Evolutionary conservation across 129 eudicot species (phyloP), one percentile per base, ranked within the genome.

Genomic region (sunflower (Helianthus annuus)): DNA sequence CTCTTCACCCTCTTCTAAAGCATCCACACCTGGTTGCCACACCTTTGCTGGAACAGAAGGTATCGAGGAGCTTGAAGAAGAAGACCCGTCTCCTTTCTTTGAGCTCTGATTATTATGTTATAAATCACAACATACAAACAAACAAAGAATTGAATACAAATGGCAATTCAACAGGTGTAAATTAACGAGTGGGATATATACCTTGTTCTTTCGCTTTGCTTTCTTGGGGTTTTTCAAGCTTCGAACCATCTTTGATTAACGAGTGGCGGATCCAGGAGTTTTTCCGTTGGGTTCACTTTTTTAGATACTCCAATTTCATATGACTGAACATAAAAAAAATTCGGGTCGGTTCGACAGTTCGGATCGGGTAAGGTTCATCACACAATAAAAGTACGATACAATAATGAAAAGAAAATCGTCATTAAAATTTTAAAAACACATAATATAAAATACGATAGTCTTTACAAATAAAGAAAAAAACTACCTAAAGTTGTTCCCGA

Each of bases 1-100:
- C 81, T 91, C 99, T 79, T 95, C 99, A 3, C 89, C 99, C 69
- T 95, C 99, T 62, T 84, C 99, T 59, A 95, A 79, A 36, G 77
- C 73, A 72, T 95, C 99, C 3, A 95, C 97, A 40, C 99, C 95
- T 24, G 99, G 99, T 69, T 83, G 91, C 99, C 99, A 95, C 61
- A 95, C 99, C 76, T 89, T 90, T 1, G 95, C 86, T 14, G 89
- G 89, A 40, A 80, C 38, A 49, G 88, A 70, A 0, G 94, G 84
- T 32, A 42, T 81, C 7, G 22, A 19, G 22, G 82, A 83, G 22
- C 83, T 48, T 22, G 75, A 63, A 9, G 91, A 74, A 4, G 89
- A 80, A 4, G 86, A 78, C 10, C 87, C 89, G 1, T 87, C 98
- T 14, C 74, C 89, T 64, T 84, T 85, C 79, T 80, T 93, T 46